Evolutionary conservation across 108 stramenopile species (phyloP), one percentile per base, ranked within the genome.

Genomic region (Phaeodactylum tricornutum): DNA sequence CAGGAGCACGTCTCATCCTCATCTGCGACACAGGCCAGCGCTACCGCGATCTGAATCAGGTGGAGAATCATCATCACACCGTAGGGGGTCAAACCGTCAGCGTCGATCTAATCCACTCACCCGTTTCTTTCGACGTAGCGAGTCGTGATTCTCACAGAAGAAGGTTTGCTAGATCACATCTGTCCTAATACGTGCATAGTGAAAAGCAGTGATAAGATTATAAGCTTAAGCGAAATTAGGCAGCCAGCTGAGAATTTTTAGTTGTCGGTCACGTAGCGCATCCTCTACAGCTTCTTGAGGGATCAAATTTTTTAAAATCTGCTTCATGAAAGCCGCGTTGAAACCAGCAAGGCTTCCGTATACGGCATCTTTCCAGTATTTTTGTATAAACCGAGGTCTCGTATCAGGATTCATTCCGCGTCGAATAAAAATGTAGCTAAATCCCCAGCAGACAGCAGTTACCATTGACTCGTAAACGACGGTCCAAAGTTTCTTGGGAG

Each of bases 331-430:
- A 1, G 82, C 74, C 15, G 84, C 89, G 47, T 92, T 92, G 52
- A 92, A 92, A 6, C 89, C 89, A 12, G 89, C 89, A 53, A 92
- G 47, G 67, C 80, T 82, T 27, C 89, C 89, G 52, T 92, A 92
- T 2, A 92, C 77, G 4, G 84, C 84, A 67, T 92, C 89, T 49
- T 92, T 92, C 89, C 89, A 92, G 46, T 82, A 92, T 54, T 78
- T 85, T 43, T 72, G 71, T 7, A 86, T 37, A 53, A 84, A 81
- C 9, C 75, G 62, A 20, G 52, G 57, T 46, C 76, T 63, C 11
- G 84, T 92, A 32, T 92, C 85, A 23, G 89, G 89, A 55, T 92
- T 92, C 67, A 92, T 56, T 8, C 82, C 89, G 0, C 89, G 56
- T 2, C 84, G 74, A 59, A 92, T 87, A 47, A 86, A 82, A 7